Conservation (phyloP, 2,329 filamentous ascomycete species). For the Nigrograna mackinnonii region DNA sequence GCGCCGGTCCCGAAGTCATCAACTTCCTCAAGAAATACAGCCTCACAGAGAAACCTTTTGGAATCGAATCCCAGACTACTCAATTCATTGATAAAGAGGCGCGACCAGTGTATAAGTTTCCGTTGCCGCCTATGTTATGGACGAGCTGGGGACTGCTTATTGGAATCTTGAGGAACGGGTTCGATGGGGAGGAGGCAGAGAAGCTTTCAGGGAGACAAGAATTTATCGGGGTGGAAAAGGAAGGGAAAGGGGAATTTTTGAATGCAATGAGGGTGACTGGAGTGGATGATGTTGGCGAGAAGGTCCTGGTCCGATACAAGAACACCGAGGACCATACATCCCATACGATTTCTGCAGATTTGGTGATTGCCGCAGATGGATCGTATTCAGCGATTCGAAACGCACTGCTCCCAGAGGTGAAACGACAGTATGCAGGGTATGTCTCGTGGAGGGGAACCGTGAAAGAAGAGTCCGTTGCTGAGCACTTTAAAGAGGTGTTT, state of each 20-base stretch:
- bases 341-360: conserved; percentile 2
- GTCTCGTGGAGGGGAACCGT: conserved; percentile 11
- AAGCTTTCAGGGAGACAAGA: too few species aligned
- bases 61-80: not conserved
- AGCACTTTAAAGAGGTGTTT: conserved; percentile 3
- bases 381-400: conserved; percentile 9
- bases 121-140: not conserved
- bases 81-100: not conserved
- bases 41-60: too few species aligned
- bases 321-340: not conserved
- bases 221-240: too few species aligned
- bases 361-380: conserved; percentile 12
- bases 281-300: conserved; percentile 7
- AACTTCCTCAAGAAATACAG: conserved; percentile 9
- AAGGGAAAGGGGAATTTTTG: too few species aligned
- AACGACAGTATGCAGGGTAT: conserved; percentile 10
- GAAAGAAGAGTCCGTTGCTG: conserved; percentile 1
- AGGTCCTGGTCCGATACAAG: conserved; percentile 5
- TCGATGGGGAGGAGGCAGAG: too few species aligned
- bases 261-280: conserved; percentile 2
- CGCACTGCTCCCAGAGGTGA: conserved; percentile 3
- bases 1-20: conserved; percentile 2
- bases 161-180: conserved; percentile 8
- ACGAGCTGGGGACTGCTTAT: conserved; percentile 8
- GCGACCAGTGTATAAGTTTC: not conserved